These are phyloP conservation scores for Beauveria sp. DNA, from an alignment of 2,329 filamentous ascomycete genomes.

Conservation along the genomic window DNA sequence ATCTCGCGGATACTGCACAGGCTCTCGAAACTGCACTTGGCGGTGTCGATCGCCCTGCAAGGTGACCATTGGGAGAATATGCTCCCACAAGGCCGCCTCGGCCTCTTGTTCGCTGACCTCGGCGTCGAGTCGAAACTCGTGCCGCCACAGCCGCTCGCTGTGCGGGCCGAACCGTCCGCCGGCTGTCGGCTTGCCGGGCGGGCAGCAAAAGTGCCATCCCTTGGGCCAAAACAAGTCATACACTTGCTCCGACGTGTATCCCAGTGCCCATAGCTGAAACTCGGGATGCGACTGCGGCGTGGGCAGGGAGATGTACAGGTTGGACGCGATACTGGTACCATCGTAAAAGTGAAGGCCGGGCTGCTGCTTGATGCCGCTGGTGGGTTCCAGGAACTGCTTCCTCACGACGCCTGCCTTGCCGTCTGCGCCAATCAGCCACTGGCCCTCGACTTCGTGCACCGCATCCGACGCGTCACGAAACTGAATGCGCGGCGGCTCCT, in stretches of 20 bases:
- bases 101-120: slow-evolving; percentile 7
- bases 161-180: slow-evolving; percentile 36
- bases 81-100: slow-evolving; percentile 23
- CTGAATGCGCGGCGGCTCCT: slow-evolving; percentile 24
- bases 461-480: slow-evolving; percentile 7
- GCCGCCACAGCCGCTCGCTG: slow-evolving; percentile 34
- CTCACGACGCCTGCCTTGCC: slow-evolving; percentile 39
- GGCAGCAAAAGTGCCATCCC: slow-evolving; percentile 36
- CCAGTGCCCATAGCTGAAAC: slow-evolving; percentile 40
- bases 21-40: not conserved
- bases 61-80: slow-evolving; percentile 17
- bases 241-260: slow-evolving; percentile 36
- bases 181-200: slow-evolving; percentile 33
- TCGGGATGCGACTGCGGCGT: slow-evolving; percentile 38
- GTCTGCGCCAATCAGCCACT: slow-evolving; percentile 34
- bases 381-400: slow-evolving; percentile 36
- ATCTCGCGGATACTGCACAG: slow-evolving; percentile 31
- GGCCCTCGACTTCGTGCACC: slow-evolving; percentile 1
- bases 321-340: slow-evolving; percentile 40
- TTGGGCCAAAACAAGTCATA: slow-evolving; percentile 40
- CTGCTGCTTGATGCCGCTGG: slow-evolving; percentile 30
- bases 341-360: slow-evolving; percentile 25
- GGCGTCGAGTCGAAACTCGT: slow-evolving; percentile 26
- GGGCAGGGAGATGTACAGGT: slow-evolving; percentile 35
- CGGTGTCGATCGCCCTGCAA: slow-evolving; percentile 3